Evolutionary conservation across 352 stramenopile species (phyloP), one percentile per base, ranked within the genome.

Genomic region (Phytopythium aichiense): DNA sequence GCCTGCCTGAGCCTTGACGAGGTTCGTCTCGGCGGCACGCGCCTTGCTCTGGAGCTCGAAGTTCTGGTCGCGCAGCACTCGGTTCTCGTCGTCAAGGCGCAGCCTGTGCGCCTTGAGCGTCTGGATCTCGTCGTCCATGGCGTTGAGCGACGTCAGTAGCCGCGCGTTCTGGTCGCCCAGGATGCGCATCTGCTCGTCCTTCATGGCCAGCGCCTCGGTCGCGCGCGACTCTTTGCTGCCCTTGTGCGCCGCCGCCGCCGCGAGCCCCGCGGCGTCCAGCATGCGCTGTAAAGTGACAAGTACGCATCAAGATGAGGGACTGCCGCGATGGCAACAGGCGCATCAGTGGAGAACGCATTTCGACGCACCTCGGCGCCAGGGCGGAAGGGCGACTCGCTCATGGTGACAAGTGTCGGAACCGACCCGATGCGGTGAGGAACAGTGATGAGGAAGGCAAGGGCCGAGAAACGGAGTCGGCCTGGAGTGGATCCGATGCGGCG

Each of bases 181-280:
- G 60, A 98, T 98, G 52, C 89, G 82, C 71, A 98, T 76, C 68
- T 98, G 95, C 71, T 98, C 92, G 73, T 98, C 94, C 68, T 98
- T 98, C 89, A 98, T 98, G 42, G 86, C 84, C 31, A 98, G 78
- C n/a, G 93, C 91, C 61, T 98, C 91, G 40, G 85, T 84, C 13
- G 93, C 86, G 28, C 92, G 87, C 12, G 84, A 88, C 65, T 98
- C 92, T 54, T 95, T 90, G 59, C 76, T 94, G 58, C 80, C 82
- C 57, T 91, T 91, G 59, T 78, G 69, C 25, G 66, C 63, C 74
- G 89, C 78, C 11, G 74, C 67, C 6, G 62, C 68, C 53, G 86
- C 67, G 57, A 83, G 56, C 18, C 55, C 65, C 15, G 65, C 58
- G 42, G 74, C 74, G 51, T 86, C 76, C 1, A 59, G 28, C 15